A percentile compares a stretch with the other conserved stretches of the same genome.
Conservation (phyloP, 2,329 filamentous ascomycete species). For the Podosphaera leucotricha region DNA sequence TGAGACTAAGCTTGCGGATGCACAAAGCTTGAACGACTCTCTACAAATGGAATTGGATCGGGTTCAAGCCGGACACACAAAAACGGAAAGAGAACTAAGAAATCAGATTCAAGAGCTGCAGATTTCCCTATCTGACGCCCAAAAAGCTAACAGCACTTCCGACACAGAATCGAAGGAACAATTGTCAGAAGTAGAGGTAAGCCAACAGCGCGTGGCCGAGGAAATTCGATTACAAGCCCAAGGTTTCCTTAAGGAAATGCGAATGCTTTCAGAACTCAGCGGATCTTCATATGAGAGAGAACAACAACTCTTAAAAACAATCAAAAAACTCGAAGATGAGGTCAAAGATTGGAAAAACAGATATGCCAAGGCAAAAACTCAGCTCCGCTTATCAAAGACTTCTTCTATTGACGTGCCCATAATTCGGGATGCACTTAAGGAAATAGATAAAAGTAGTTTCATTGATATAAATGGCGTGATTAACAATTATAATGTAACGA, state of each 20-base stretch:
- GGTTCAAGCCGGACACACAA: slow-evolving; percentile 42
- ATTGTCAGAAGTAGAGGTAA: too few species aligned
- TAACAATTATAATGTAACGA: slow-evolving; percentile 79
- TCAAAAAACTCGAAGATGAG: slow-evolving; percentile 57
- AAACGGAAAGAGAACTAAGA: slow-evolving; percentile 36
- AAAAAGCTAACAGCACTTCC: slow-evolving; percentile 17
- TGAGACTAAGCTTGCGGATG: slow-evolving; percentile 50
- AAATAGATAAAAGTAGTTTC: slow-evolving; percentile 42
- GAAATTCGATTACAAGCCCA: slow-evolving; percentile 70
- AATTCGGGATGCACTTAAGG: slow-evolving; percentile 45
- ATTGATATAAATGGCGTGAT: slow-evolving; percentile 52
- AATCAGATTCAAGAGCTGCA: slow-evolving; percentile 35
- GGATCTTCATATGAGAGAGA: slow-evolving; percentile 61
- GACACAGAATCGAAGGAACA: slow-evolving; percentile 51
- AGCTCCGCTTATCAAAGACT: slow-evolving; percentile 57
- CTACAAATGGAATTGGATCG: slow-evolving; percentile 59
- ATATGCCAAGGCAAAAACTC: slow-evolving; percentile 71
- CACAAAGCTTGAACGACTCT: slow-evolving; percentile 54
- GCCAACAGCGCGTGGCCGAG: slow-evolving; percentile 63
- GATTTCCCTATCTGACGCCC: slow-evolving; percentile 14
- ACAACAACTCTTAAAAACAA: slow-evolving; percentile 49
- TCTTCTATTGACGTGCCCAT: slow-evolving; percentile 53
- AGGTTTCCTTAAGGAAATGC: slow-evolving; percentile 74
- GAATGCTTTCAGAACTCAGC: slow-evolving; percentile 57
- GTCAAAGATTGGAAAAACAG: slow-evolving; percentile 76